A percentile compares a stretch with the other conserved stretches of the same genome.
Evolutionary conservation across 352 stramenopile genomes (phyloP).

Genomic region (Globisporangium mamillatum): DNA sequence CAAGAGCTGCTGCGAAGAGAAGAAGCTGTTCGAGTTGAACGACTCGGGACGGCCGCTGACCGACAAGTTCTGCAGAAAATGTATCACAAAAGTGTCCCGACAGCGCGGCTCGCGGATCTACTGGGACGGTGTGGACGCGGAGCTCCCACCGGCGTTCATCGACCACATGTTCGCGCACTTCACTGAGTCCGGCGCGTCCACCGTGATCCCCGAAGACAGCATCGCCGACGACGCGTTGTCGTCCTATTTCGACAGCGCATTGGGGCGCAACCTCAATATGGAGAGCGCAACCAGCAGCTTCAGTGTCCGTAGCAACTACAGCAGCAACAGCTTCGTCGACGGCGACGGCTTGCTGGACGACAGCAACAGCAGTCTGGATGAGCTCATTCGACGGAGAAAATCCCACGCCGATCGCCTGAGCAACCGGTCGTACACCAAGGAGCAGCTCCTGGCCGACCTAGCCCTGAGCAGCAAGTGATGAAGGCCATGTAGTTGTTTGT

Average conservation of each 20-base stretch:
- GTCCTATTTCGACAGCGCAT: not conserved
- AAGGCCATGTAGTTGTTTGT: no score
- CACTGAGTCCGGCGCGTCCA: not conserved
- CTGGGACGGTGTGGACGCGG: slow-evolving; percentile 9
- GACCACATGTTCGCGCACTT: slow-evolving; percentile 7
- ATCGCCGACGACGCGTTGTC: not conserved
- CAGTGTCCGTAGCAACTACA: not conserved
- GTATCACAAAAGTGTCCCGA: slow-evolving; percentile 24
- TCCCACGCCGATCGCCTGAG: slow-evolving; percentile 10
- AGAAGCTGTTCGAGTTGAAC: slow-evolving; percentile 46
- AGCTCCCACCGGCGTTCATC: slow-evolving; percentile 22
- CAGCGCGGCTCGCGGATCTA: slow-evolving; percentile 11
- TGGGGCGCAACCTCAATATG: slow-evolving; percentile 1
- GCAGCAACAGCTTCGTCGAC: not conserved
- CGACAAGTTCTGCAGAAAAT: slow-evolving; percentile 43
- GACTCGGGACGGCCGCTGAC: slow-evolving; percentile 32
- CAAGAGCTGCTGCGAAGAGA: slow-evolving; percentile 43
- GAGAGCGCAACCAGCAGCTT: not conserved
- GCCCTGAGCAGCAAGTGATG: not conserved
- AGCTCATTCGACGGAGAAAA: not conserved
- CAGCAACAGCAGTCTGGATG: not conserved
- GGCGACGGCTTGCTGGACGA: not conserved
- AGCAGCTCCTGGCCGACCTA: slow-evolving; percentile 10
- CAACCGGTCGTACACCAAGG: slow-evolving; percentile 6
- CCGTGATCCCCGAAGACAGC: slow-evolving; percentile 21